phyloP scores from a whole-genome alignment of 352 stramenopile genomes.

The Globisporangium paroecandrum region DNA sequence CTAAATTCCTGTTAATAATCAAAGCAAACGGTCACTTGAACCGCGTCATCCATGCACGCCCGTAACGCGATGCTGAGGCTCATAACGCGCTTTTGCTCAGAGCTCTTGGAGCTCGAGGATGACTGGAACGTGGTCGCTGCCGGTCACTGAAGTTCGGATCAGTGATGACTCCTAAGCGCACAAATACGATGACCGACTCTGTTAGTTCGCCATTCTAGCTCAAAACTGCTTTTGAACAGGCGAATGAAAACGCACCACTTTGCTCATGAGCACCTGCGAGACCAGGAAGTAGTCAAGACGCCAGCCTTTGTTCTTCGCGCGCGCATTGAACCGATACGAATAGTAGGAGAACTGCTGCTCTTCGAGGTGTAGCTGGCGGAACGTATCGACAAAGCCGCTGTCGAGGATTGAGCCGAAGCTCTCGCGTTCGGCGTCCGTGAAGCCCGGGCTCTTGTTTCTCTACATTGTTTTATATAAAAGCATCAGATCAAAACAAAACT shows the following conservation, averaged over 20 bases:
- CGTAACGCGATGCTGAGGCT: background rate
- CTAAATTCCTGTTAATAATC: constrained; percentile 1
- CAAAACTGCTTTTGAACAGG: background rate
- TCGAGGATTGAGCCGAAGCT: constrained; percentile 65
- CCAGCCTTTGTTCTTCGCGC: constrained; percentile 85
- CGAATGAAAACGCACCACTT: constrained; percentile 48
- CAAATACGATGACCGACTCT: background rate
- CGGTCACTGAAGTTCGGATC: constrained; percentile 58
- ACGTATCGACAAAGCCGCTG: constrained; percentile 73
- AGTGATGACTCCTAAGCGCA: constrained; percentile 40
- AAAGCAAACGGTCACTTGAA: background rate
- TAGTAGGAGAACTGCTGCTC: constrained; percentile 76
- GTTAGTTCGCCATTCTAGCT: background rate
- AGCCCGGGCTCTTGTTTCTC: constrained; percentile 71
- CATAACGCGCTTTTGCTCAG: background rate
- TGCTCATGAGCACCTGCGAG: constrained; percentile 48
- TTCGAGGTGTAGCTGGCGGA: constrained; percentile 60
- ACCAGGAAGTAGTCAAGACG: constrained; percentile 84
- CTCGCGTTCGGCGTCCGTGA: constrained; percentile 75
- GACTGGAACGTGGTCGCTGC: constrained; percentile 80
- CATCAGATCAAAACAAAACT: background rate
- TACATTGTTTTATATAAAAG: constrained; percentile 11
- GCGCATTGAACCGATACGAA: constrained; percentile 75
- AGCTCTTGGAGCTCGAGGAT: constrained; percentile 49
- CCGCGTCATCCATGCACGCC: background rate